Evolutionary conservation across 2,329 filamentous ascomycete species (phyloP), one percentile per base, ranked within the genome.

Genomic region (Capronia americana): DNA sequence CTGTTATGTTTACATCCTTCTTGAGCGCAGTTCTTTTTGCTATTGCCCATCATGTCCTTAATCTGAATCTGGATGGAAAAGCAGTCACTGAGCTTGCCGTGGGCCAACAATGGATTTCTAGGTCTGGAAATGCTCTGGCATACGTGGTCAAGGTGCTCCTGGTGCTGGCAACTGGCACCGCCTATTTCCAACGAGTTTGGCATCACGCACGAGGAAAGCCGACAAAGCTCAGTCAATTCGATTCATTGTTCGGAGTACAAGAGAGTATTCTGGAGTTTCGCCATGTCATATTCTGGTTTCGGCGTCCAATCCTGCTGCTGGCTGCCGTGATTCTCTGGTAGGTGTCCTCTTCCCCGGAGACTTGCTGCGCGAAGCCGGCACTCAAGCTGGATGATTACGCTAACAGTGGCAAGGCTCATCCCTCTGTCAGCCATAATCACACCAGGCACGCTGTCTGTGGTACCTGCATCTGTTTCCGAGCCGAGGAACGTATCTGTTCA

Each of bases 381-480:
- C 75, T n/a, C 51, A 26, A 32, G 8, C 30, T 23, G 17, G 8
- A 26, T 54, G 24, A 34, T 23, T 26, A 12, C n/a, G 44, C 46
- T 61, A 24, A 63, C 41, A 59, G 17, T 44, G 17, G 23, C 23
- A 4, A 66, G 63, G 63, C 41, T 57, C n/a, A 30, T 66, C n/a
- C 63, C 63, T 41, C 17, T 62, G 34, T 24, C 24, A 14, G 59
- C 63, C 30, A 59, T 66, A 51, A 58, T 57, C 24, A 57, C 63
- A 26, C 63, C 63, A 10, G 63, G 63, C 23, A 56, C 63, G 17
- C 32, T 66, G 14, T 62, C 63, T 4, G 57, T 61, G 10, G 67
- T 11, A 79, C 61, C 57, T 67, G 63, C 61, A 71, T 75, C 64
- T 78, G 80, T 67, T 80, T 81, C 50, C 76, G 74, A 38, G 81